These are phyloP conservation scores for Pseudocercospora fijiensis DNA, from an alignment of 2,329 filamentous ascomycete genomes.

Conservation along the genomic window DNA sequence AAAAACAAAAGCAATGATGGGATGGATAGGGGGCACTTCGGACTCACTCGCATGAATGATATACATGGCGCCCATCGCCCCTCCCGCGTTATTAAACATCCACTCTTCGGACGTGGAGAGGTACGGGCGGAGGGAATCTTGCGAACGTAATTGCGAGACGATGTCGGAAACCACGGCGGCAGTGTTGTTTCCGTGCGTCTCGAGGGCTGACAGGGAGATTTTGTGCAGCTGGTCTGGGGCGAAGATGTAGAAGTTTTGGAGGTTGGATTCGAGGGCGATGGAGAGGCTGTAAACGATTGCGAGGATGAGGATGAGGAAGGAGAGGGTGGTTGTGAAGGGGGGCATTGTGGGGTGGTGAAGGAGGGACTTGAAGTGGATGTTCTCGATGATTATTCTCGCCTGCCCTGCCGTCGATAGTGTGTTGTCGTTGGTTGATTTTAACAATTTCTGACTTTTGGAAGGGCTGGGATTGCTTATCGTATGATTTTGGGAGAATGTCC, in stretches of 20 bases:
- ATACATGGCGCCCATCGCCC: constrained; percentile 90
- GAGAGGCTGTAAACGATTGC: constrained; percentile 56
- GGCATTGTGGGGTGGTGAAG: constrained; percentile 6
- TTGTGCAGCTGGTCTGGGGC: constrained; percentile 66
- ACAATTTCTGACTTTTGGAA: constrained; percentile 1
- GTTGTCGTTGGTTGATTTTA: not conserved
- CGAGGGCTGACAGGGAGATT: constrained; percentile 65
- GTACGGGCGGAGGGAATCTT: constrained; percentile 44
- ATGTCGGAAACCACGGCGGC: constrained; percentile 67
- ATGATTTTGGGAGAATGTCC: not conserved
- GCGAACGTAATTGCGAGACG: constrained; percentile 62
- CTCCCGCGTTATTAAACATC: constrained; percentile 90
- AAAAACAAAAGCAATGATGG: not conserved
- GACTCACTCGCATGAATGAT: constrained; percentile 77
- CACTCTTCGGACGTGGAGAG: constrained; percentile 72
- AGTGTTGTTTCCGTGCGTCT: constrained; percentile 72
- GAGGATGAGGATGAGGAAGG: constrained; percentile 55
- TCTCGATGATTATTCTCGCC: not conserved
- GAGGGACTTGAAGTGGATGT: not conserved
- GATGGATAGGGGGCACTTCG: not conserved
- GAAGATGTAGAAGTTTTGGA: constrained; percentile 69
- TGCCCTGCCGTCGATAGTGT: not conserved
- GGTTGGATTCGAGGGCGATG: constrained; percentile 58
- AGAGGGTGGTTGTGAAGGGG: constrained; percentile 38
- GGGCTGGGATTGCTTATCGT: constrained; percentile 6